These are phyloP conservation scores for Hanseniaspora uvarum DNA, from an alignment of 1,139 yeast species.

Conservation along the genomic window DNA sequence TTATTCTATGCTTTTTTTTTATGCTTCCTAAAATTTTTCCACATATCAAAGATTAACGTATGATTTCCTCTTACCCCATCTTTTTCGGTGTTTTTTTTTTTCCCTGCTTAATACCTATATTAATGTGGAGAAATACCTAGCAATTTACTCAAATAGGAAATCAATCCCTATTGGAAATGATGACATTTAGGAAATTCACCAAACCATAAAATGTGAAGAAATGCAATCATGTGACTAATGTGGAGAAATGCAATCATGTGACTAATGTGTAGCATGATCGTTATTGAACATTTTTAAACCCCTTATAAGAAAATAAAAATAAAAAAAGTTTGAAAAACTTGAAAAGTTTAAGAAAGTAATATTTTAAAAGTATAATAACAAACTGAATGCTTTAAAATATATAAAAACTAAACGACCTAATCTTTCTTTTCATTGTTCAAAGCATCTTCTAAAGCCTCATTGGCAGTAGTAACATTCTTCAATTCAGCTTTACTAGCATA, in stretches of 20 bases:
- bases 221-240: too few relatives aligned
- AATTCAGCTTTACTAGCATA: slow-evolving; percentile 10
- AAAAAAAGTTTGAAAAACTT: too few relatives aligned
- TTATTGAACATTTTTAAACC: neutral
- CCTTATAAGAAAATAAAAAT: neutral
- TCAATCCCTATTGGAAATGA: neutral
- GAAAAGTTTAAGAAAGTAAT: neutral
- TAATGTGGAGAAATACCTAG: neutral
- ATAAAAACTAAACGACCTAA: neutral
- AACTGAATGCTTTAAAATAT: too few relatives aligned
- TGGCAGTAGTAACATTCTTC: slow-evolving; percentile 7
- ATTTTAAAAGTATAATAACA: too few relatives aligned
- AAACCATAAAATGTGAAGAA: too few relatives aligned
- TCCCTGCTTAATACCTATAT: neutral
- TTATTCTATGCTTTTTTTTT: neutral
- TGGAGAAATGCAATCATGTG: too few relatives aligned
- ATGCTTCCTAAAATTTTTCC: too few relatives aligned
- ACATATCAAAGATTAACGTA: neutral
- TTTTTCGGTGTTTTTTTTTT: neutral
- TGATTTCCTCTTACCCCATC: neutral
- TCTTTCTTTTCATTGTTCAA: slow-evolving; percentile 13
- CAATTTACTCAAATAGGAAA: neutral
- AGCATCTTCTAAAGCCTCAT: slow-evolving; percentile 16
- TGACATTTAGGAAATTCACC: neutral
- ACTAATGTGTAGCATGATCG: too few relatives aligned